A percentile compares a stretch with the other conserved stretches of the same genome.
Conservation (phyloP, 371 early-diverging fungal genomes). For the Batrachochytrium dendrobatidis region DNA sequence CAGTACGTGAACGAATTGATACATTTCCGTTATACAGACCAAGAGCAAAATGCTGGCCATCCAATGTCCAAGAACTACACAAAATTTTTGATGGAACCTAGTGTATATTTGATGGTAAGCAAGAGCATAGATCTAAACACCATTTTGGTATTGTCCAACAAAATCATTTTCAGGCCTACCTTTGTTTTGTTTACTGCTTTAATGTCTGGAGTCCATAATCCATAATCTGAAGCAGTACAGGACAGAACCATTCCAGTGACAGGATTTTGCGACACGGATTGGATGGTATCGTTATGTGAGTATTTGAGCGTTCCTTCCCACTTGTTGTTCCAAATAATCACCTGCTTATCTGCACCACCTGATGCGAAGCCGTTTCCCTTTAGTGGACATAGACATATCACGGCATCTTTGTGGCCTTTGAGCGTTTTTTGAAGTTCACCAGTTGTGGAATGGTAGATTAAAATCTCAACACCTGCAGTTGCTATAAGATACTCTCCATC, state of each 20-base stretch:
- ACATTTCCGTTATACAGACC: constrained; percentile 45
- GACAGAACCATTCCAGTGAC: constrained; percentile 37
- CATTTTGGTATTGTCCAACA: neutral
- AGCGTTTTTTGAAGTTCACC: constrained; percentile 41
- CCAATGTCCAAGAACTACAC: constrained; percentile 39
- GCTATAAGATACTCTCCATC: constrained; percentile 41
- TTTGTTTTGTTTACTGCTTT: constrained; percentile 43
- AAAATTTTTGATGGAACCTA: constrained; percentile 39
- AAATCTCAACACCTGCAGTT: constrained; percentile 36
- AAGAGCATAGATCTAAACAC: neutral
- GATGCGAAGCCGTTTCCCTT: constrained; percentile 34
- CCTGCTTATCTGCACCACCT: constrained; percentile 48
- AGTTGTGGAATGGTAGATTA: constrained; percentile 39
- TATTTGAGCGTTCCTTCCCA: constrained; percentile 43
- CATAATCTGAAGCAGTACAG: constrained; percentile 42
- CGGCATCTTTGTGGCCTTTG: constrained; percentile 43
- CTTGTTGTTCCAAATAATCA: constrained; percentile 43
- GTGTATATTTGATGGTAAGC: neutral
- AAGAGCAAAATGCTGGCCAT: constrained; percentile 45
- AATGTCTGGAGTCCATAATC: constrained; percentile 45
- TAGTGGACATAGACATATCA: constrained; percentile 18
- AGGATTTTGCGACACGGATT: constrained; percentile 37
- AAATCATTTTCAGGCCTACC: constrained; percentile 13
- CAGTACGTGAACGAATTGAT: constrained; percentile 35
- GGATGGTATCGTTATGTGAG: constrained; percentile 44